These are phyloP conservation scores for Yamadazyma endophytica DNA, from an alignment of 805 yeast genomes.

Conservation along the genomic window DNA sequence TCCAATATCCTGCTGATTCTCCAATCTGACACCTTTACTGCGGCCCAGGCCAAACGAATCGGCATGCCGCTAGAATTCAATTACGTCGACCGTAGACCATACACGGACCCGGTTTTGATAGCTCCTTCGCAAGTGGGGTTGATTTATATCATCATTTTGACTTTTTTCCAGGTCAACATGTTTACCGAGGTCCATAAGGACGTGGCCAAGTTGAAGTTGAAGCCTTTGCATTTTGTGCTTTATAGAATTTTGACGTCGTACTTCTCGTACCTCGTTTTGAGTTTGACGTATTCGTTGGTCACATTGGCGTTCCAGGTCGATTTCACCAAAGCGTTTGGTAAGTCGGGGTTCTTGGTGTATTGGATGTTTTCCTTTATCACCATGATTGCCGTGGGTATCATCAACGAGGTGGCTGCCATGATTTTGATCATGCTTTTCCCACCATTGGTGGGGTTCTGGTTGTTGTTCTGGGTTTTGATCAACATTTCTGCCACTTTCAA, in stretches of 20 bases:
- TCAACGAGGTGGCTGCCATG: conserved; percentile 62
- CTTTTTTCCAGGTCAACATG: conserved; percentile 69
- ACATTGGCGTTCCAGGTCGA: conserved; percentile 67
- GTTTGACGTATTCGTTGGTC: conserved; percentile 56
- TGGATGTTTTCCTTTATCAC: conserved; percentile 69
- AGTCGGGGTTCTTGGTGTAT: conserved; percentile 65
- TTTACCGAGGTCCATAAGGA: conserved; percentile 50
- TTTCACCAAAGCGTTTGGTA: conserved; percentile 55
- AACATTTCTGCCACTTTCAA: conserved; percentile 69
- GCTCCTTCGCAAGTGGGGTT: conserved; percentile 77
- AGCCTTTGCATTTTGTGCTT: conserved; percentile 41
- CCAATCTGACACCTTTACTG: conserved; percentile 4
- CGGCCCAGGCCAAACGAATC: conserved; percentile 13
- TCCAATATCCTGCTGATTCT: conserved; percentile 17
- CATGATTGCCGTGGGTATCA: conserved; percentile 74
- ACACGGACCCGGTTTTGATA: conserved; percentile 42
- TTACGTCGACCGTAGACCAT: conserved; percentile 48
- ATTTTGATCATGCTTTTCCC: conserved; percentile 52
- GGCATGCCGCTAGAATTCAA: conserved; percentile 32
- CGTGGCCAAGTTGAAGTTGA: conserved; percentile 41
- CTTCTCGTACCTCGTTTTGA: conserved; percentile 51
- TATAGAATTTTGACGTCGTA: conserved; percentile 52
- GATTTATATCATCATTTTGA: conserved; percentile 64
- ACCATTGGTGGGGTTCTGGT: conserved; percentile 67
- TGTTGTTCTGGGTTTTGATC: conserved; percentile 62